These are phyloP conservation scores for Xanthoceras sorbifolium DNA, from an alignment of 345 rosid genomes.

Conservation along the genomic window DNA sequence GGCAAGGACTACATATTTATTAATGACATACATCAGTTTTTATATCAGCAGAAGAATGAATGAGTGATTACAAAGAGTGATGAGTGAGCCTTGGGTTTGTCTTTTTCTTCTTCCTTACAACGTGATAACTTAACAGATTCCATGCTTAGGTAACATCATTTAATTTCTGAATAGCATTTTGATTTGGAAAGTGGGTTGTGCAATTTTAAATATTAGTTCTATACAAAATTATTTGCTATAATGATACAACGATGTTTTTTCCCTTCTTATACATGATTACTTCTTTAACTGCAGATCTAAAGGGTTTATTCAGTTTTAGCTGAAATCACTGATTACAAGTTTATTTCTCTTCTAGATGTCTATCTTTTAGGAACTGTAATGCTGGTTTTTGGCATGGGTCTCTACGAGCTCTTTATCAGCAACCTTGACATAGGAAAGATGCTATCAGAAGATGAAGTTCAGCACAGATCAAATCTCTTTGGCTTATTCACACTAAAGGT, in stretches of 20 bases:
- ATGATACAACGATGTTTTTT: background rate
- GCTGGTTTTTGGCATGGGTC: slow-evolving; percentile 96
- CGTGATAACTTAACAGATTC: background rate
- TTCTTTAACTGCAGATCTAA: background rate
- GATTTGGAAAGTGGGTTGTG: no score
- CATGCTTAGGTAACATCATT: background rate
- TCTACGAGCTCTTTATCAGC: slow-evolving; percentile 89
- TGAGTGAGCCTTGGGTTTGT: no score
- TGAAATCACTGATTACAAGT: slow-evolving; percentile 8
- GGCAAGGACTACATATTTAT: background rate
- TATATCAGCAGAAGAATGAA: no score
- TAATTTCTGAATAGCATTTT: no score
- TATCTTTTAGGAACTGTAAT: slow-evolving; percentile 93
- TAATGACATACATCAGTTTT: no score
- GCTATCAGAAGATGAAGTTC: slow-evolving; percentile 34
- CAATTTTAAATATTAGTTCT: background rate
- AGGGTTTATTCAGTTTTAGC: background rate
- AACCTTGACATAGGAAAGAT: slow-evolving; percentile 64
- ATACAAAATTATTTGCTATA: background rate
- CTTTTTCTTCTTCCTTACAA: no score
- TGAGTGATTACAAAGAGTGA: no score
- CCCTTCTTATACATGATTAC: background rate
- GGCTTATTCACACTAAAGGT: slow-evolving; percentile 80
- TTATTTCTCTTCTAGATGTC: slow-evolving; percentile 52
- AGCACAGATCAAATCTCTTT: slow-evolving; percentile 61